A percentile compares a stretch with the other conserved stretches of the same genome.
phyloP scores from a whole-genome alignment of 2,329 filamentous ascomycete species.

The Pseudocercospora fijiensis region DNA sequence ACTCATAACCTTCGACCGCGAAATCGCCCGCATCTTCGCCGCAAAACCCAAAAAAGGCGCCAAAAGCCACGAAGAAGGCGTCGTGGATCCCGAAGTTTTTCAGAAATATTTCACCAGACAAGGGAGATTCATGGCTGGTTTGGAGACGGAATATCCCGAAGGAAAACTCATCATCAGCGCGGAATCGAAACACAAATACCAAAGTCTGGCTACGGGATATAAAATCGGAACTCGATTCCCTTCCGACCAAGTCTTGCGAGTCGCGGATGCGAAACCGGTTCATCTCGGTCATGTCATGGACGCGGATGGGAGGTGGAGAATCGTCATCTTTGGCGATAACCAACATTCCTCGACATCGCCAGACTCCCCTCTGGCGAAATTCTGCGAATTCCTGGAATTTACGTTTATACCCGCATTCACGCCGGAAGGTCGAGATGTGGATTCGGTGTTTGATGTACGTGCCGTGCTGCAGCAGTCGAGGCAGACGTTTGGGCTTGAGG shows the following conservation, averaged over 20 bases:
- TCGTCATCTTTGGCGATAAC: constrained; percentile 36
- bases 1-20: constrained; percentile 59
- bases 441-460: constrained; percentile 56
- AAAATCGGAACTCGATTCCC: constrained; percentile 38
- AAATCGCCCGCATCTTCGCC: constrained; percentile 50
- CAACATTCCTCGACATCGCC: constrained; percentile 22
- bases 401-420: constrained; percentile 40
- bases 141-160: constrained; percentile 34
- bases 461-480: constrained; percentile 36
- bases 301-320: constrained; percentile 38
- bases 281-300: constrained; percentile 39
- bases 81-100: constrained; percentile 38
- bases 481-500: constrained; percentile 35
- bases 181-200: constrained; percentile 25
- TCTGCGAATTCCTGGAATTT: constrained; percentile 28
- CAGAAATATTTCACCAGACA: constrained; percentile 36
- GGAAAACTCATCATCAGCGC: constrained; percentile 32
- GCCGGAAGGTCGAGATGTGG: constrained; percentile 41
- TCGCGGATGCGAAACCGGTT: constrained; percentile 38
- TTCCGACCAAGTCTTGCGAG: constrained; percentile 35
- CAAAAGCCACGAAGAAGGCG: constrained; percentile 28
- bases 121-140: constrained; percentile 38
- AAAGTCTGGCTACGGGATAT: constrained; percentile 36
- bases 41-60: constrained; percentile 37
- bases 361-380: constrained; percentile 24